Evolutionary conservation across 306 rosid species (phyloP).

Genomic region (Geum urbanum): DNA sequence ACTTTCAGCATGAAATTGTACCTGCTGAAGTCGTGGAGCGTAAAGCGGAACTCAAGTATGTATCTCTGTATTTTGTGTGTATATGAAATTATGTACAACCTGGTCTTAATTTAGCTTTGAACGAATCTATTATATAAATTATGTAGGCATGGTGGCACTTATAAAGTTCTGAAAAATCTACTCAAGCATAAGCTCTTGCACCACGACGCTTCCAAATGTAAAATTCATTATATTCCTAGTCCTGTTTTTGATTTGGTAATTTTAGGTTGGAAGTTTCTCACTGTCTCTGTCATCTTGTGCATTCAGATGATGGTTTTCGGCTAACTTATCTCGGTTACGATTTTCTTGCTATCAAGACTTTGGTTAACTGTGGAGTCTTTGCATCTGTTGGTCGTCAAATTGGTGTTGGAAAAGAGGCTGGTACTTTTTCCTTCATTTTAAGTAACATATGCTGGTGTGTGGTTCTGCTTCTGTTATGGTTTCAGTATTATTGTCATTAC

Average conservation of each 20-base stretch:
- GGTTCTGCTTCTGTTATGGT: background rate
- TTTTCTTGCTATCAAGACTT: constrained; percentile 87
- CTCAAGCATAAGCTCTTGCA: constrained; percentile 84
- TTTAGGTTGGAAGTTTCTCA: background rate
- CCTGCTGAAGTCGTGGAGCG: constrained; percentile 69
- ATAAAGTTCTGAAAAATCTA: constrained; percentile 77
- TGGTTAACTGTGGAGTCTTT: constrained; percentile 88
- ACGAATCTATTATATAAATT: background rate
- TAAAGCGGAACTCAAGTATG: constrained; percentile 66
- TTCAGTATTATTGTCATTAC: background rate
- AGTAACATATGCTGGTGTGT: background rate
- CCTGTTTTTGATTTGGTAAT: background rate
- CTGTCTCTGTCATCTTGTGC: constrained; percentile 17
- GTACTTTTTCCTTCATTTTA: constrained; percentile 27
- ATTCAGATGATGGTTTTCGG: constrained; percentile 86
- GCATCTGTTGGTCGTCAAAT: constrained; percentile 84
- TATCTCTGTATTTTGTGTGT: background rate
- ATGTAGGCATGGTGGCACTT: constrained; percentile 84
- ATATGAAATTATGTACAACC: background rate
- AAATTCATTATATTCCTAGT: constrained; percentile 10
- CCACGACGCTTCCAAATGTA: constrained; percentile 89
- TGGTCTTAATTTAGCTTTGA: background rate
- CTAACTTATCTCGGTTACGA: constrained; percentile 95
- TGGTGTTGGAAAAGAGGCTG: constrained; percentile 97
- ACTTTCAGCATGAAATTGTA: constrained; percentile 73